A percentile compares a stretch with the other conserved stretches of the same genome.
Evolutionary conservation across 2,329 filamentous ascomycete species (phyloP).

Genomic region (Ramularia endophylla): DNA sequence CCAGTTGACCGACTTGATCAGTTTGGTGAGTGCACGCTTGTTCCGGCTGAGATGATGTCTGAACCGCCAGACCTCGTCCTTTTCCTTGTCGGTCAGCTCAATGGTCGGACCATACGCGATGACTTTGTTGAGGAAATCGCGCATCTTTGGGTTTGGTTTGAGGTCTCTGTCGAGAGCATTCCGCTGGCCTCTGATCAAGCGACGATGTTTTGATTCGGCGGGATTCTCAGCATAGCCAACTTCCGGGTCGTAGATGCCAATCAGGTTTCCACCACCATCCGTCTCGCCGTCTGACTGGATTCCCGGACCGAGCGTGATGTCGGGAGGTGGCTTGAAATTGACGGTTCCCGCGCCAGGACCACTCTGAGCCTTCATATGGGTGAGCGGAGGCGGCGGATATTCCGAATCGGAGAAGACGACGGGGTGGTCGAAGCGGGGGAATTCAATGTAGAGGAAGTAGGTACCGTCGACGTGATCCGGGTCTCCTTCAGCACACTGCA

Average conservation of each 20-base stretch:
- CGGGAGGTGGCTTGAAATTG: conserved; percentile 71
- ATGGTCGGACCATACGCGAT: conserved; percentile 92
- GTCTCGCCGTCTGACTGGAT: conserved; percentile 64
- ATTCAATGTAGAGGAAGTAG: conserved; percentile 82
- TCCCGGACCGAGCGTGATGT: conserved; percentile 84
- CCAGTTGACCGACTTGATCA: conserved; percentile 98
- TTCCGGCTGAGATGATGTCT: conserved; percentile 89
- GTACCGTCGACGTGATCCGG: conserved; percentile 51
- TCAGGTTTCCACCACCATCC: conserved; percentile 57
- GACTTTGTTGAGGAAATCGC: conserved; percentile 86
- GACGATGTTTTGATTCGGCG: conserved; percentile 88
- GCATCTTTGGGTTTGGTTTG: conserved; percentile 91
- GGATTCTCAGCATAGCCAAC: conserved; percentile 85
- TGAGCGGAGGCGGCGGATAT: conserved; percentile 79
- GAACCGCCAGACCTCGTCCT: conserved; percentile 96
- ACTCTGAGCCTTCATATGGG: conserved; percentile 52
- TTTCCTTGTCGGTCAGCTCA: conserved; percentile 79
- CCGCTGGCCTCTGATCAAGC: conserved; percentile 83
- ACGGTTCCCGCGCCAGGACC: conserved; percentile 59
- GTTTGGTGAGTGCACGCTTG: conserved; percentile 83
- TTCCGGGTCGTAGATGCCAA: conserved; percentile 90
- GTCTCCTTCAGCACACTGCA: conserved; percentile 33
- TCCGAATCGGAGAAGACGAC: conserved; percentile 93
- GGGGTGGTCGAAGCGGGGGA: conserved; percentile 92
- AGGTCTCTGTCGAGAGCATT: conserved; percentile 91